A percentile compares a stretch with the other conserved stretches of the same genome.
Evolutionary conservation across 208 protist species (phyloP).

Genomic region (Borovskyia barvae): DNA sequence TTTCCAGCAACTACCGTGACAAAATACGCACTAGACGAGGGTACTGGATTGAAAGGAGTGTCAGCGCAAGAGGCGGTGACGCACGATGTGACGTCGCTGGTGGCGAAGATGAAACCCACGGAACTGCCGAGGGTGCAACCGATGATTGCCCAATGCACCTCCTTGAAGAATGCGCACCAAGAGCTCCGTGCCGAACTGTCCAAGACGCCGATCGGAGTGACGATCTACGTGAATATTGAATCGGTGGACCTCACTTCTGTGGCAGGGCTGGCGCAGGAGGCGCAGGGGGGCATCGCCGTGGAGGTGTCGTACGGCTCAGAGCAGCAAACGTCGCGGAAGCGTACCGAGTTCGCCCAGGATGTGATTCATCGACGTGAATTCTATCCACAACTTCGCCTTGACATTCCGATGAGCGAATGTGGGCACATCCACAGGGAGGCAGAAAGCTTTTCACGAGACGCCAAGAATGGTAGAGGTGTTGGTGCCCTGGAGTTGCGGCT

Average conservation of each 20-base stretch:
- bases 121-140: conserved; percentile 63
- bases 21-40: conserved; percentile 30
- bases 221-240: conserved; percentile 76
- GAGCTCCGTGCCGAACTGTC: conserved; percentile 63
- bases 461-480: background rate
- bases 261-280: conserved; percentile 32
- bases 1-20: conserved; percentile 54
- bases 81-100: conserved; percentile 66
- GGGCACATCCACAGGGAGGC: no score
- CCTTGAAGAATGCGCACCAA: conserved; percentile 53
- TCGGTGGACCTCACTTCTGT: conserved; percentile 42
- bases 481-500: conserved; percentile 39
- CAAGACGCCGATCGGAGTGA: conserved; percentile 35
- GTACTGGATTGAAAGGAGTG: conserved; percentile 10
- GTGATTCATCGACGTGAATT: conserved; percentile 17
- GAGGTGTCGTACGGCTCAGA: conserved; percentile 43
- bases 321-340: conserved; percentile 34
- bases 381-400: conserved; percentile 41
- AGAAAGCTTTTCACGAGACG: background rate
- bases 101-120: conserved; percentile 61
- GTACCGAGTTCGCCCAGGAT: conserved; percentile 23
- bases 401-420: no score
- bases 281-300: conserved; percentile 40
- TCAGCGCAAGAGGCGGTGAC: conserved; percentile 38
- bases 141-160: conserved; percentile 59